These are phyloP conservation scores for Fraxinus velutina DNA, from an alignment of 305 asterid genomes.

Conservation along the genomic window DNA sequence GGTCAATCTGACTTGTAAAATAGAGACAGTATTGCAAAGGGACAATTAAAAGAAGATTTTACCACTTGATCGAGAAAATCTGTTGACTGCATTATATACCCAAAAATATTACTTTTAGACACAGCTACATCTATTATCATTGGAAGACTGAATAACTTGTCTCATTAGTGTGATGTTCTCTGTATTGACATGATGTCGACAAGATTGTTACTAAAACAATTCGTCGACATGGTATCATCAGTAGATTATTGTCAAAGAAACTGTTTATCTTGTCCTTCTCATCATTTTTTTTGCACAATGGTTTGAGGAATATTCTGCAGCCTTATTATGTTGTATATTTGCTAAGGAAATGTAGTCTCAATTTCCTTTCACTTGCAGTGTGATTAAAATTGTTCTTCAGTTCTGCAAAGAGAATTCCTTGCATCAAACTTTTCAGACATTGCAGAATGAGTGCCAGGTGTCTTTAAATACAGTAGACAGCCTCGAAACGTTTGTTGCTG, in stretches of 20 bases:
- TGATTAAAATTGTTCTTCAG: constrained; percentile 92
- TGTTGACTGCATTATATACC: background rate
- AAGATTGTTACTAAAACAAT: background rate
- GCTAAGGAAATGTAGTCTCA: background rate
- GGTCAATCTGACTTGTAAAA: background rate
- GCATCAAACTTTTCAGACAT: constrained; percentile 81
- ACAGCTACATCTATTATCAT: background rate
- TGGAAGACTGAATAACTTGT: background rate
- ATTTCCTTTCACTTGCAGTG: constrained; percentile 46
- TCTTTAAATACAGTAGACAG: constrained; percentile 97
- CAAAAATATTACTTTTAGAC: background rate
- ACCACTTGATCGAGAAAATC: background rate
- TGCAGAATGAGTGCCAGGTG: constrained; percentile 96
- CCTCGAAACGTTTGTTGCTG: constrained; percentile 83
- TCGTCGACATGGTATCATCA: background rate
- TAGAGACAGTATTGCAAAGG: background rate
- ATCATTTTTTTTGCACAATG: background rate
- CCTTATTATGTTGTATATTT: background rate
- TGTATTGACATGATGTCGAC: background rate
- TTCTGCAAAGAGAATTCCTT: constrained; percentile 96
- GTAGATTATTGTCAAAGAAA: background rate
- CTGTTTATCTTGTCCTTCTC: background rate
- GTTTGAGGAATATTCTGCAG: background rate
- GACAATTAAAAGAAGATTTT: background rate
- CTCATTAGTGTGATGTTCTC: background rate